phyloP scores from a whole-genome alignment of 163 green algal species.

The Chloroidium sp. region DNA sequence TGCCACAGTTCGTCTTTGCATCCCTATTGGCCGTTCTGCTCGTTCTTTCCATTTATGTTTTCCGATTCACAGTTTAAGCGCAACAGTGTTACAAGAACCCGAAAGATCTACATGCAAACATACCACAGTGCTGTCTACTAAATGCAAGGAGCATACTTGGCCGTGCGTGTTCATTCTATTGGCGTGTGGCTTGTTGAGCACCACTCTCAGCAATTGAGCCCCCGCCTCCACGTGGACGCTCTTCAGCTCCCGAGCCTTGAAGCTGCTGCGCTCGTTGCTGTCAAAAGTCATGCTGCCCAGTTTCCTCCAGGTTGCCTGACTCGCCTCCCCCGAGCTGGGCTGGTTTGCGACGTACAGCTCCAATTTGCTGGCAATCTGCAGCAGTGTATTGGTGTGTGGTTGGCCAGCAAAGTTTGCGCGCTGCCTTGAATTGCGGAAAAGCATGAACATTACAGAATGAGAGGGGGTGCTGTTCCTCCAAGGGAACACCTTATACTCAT shows the following conservation, averaged over 20 bases:
- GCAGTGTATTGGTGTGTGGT: not conserved
- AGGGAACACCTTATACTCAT: constrained; percentile 83
- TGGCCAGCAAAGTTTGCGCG: not conserved
- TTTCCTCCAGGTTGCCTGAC: constrained; percentile 31
- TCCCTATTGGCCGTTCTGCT: no score
- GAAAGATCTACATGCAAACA: no score
- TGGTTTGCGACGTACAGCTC: constrained; percentile 65
- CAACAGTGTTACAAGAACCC: no score
- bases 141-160: constrained; percentile 43
- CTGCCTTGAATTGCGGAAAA: not conserved
- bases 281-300: constrained; percentile 88
- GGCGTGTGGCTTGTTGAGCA: constrained; percentile 72
- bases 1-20: no score
- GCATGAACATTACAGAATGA: no score
- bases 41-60: no score
- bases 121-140: no score
- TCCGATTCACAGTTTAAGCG: no score
- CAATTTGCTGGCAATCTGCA: constrained; percentile 69
- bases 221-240: constrained; percentile 67
- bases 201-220: constrained; percentile 55
- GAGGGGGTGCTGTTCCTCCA: no score
- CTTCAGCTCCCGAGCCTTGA: constrained; percentile 72
- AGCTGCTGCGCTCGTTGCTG: constrained; percentile 75
- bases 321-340: not conserved
- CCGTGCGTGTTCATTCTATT: constrained; percentile 89